phyloP scores from a whole-genome alignment of 148 eudicot genomes.

The Polygonum maritimum region DNA sequence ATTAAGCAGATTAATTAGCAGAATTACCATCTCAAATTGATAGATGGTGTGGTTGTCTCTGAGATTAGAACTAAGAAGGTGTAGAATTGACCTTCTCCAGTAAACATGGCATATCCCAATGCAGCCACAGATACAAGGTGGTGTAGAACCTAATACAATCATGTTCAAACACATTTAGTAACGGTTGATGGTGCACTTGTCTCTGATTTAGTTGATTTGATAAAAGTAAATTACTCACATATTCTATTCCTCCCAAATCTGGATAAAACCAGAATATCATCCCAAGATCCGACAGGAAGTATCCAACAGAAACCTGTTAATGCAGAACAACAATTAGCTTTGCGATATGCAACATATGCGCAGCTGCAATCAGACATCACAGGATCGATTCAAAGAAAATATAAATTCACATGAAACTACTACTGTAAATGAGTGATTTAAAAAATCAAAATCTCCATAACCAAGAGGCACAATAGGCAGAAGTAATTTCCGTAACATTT shows the following conservation, averaged over 20 bases:
- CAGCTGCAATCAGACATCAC: not conserved
- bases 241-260: conserved; percentile 85
- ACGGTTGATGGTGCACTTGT: not conserved
- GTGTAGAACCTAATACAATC: conserved; percentile 57
- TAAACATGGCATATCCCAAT: conserved; percentile 49
- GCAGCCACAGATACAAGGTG: conserved; percentile 69
- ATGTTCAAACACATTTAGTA: conserved; percentile 7
- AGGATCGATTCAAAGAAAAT: no score
- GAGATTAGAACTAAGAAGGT: conserved; percentile 74
- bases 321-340: not conserved
- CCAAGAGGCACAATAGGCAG: not conserved
- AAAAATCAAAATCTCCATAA: not conserved
- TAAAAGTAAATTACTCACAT: conserved; percentile 45
- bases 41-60: conserved; percentile 86
- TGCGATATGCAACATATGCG: not conserved
- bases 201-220: not conserved
- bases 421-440: not conserved
- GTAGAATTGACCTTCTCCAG: conserved; percentile 61
- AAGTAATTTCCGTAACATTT: not conserved
- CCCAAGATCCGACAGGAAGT: conserved; percentile 78
- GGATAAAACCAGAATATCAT: conserved; percentile 85
- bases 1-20: not conserved
- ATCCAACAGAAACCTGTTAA: conserved; percentile 81
- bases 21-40: conserved; percentile 85
- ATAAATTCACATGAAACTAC: not conserved